Evolutionary conservation across 371 early-diverging fungal genomes (phyloP).

Genomic region (Apophysomyces variabilis): DNA sequence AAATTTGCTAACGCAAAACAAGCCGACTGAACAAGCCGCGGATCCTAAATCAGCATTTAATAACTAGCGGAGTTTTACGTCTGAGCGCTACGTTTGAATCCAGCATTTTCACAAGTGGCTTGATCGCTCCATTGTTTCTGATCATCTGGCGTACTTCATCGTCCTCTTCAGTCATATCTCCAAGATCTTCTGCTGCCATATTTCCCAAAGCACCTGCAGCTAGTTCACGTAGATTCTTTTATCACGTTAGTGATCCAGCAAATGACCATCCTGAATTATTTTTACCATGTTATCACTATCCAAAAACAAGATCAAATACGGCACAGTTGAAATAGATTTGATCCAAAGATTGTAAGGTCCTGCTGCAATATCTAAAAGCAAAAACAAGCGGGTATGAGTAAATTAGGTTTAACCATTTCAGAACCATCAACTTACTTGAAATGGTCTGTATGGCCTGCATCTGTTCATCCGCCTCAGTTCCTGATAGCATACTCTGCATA

Average conservation of each 20-base stretch:
- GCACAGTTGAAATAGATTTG: slow-evolving; percentile 58
- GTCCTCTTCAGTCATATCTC: slow-evolving; percentile 73
- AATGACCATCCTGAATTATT: neutral
- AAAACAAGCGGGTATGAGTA: neutral
- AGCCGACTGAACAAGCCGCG: slow-evolving; percentile 65
- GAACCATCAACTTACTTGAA: slow-evolving; percentile 54
- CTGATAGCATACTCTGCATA: slow-evolving; percentile 25
- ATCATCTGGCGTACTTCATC: slow-evolving; percentile 61
- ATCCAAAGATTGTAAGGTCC: slow-evolving; percentile 63
- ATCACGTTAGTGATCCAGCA: neutral
- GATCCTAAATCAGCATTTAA: slow-evolving; percentile 30
- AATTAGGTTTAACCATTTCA: neutral
- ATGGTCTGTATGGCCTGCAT: slow-evolving; percentile 68
- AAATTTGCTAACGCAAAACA: slow-evolving; percentile 83
- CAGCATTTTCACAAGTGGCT: slow-evolving; percentile 60
- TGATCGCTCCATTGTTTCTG: slow-evolving; percentile 62
- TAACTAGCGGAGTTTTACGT: neutral
- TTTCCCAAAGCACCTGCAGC: slow-evolving; percentile 66
- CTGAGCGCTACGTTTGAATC: slow-evolving; percentile 44
- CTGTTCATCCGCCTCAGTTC: slow-evolving; percentile 64
- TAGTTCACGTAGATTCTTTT: slow-evolving; percentile 37
- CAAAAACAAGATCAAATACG: slow-evolving; percentile 62
- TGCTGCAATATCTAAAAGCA: slow-evolving; percentile 63
- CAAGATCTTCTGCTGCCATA: slow-evolving; percentile 77
- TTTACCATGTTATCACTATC: slow-evolving; percentile 57